Evolutionary conservation across 352 stramenopile genomes (phyloP), one percentile per base, ranked within the genome.

Genomic region (Paralagenidium karlingii): DNA sequence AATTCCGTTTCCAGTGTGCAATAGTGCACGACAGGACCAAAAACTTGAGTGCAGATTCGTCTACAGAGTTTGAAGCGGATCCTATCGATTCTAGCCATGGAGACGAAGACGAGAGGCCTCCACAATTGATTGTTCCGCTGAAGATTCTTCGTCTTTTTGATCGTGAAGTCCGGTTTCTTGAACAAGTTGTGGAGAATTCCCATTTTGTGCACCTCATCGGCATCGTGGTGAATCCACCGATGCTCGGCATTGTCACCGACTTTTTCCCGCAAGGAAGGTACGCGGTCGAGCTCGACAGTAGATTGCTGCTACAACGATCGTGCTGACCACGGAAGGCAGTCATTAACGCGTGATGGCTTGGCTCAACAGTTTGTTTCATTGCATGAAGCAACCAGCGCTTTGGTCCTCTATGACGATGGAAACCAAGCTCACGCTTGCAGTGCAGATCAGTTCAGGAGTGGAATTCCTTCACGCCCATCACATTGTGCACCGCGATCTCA

Each of bases 401-500:
- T n/a, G n/a, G n/a, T n/a, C n/a, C n/a, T 32, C 19, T 24, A 29
- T 32, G 22, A 12, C 25, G 27, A 13, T 31, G 65, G 58, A 63
- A 60, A 68, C 20, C 28, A 24, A 24, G 25, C n/a, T n/a, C n/a
- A n/a, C n/a, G 8, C 48, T 66, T 38, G 57, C 42, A 20, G 24
- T 66, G 18, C 55, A 59, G 42, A 55, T 73, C 20, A 58, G 51
- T 2, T 29, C 40, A 20, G 58, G 45, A 12, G 34, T 68, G 12
- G 49, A 44, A 9, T 67, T 52, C 47, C 36, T 73, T 24, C 60
- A 73, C 38, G 27, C 34, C 2, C 47, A 59, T 30, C 29, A 55
- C 36, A 45, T 73, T 20, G 49, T 68, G 10, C 60, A 73, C 42
- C 60, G 60, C 5, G 58, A 73, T 34, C 49, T 73, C 31, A 73